Conservation (phyloP, 441 rosid species). For the Syzygium syzygioides region DNA sequence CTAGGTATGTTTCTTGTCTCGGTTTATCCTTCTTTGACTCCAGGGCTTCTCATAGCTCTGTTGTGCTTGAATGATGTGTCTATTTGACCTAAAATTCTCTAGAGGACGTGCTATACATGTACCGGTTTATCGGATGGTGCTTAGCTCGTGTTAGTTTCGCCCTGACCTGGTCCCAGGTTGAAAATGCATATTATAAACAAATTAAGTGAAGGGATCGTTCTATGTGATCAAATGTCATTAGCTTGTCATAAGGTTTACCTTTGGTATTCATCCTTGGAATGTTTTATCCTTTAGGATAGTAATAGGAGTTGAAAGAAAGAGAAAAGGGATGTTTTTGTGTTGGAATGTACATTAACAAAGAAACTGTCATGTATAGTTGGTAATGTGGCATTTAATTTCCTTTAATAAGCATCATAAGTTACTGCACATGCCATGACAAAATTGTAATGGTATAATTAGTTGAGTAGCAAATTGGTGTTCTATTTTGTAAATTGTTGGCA, state of each 20-base stretch:
- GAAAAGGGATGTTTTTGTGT: neutral
- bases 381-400: neutral
- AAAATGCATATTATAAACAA: neutral
- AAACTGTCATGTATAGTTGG: neutral
- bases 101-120: neutral
- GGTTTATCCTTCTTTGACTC: too few species aligned
- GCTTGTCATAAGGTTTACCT: neutral
- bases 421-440: neutral
- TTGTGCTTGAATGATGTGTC: too few species aligned
- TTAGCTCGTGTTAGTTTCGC: neutral
- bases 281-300: neutral
- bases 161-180: neutral
- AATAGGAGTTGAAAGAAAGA: neutral
- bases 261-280: neutral
- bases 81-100: neutral
- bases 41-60: too few species aligned
- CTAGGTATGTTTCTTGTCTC: too few species aligned
- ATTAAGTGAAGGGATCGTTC: neutral
- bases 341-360: neutral
- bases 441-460: neutral
- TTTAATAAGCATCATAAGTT: neutral
- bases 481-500: neutral
- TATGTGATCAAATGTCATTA: neutral
- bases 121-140: neutral
- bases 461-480: neutral